Evolutionary conservation across 129 eudicot species (phyloP), one percentile per base, ranked within the genome.

Genomic region (Centrapalus pauciflorus): DNA sequence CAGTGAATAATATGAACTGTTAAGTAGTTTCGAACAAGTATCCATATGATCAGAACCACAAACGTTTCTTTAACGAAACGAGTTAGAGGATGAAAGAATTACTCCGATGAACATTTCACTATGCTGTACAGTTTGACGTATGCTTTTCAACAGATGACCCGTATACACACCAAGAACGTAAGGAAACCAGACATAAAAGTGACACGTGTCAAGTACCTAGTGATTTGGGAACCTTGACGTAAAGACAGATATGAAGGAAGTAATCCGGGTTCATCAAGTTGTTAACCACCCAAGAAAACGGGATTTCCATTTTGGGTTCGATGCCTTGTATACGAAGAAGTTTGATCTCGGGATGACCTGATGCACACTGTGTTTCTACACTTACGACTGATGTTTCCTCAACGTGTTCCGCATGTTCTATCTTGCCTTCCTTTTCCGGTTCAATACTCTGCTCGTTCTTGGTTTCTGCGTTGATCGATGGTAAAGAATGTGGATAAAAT

Each of bases 281-380:
- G 74, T 83, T 92, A 19, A 83, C 98, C 69, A 92, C 84, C 98
- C 98, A 92, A 30, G 91, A 70, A 72, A 92, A 88, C 4, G 98
- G 98, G 46, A 85, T 88, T 62, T 85, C 91, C 77, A 80, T 32
- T 79, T 81, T 77, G 5, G 89, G 96, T 67, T 88, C 91, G 49
- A 88, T 85, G 11, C 98, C 96, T 77, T 92, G 98, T 64, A 92
- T 88, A 9, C 98, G 83, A 33, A 92, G 58, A 5, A 92, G 79
- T 82, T 80, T 88, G 43, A 88, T 76, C 70, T 77, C 85, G 1
- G 81, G 77, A 46, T 32, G 41, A 49, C 76, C 57, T 45, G 81
- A 30, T 24, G 50, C 51, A 32, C 57, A 40, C 55, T 12, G 37
- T 54, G 67, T 66, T 10, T 67, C 85, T n/a, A 66, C 38, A 3